These are phyloP conservation scores for Micractinium sp. DNA, from an alignment of 139 green algal genomes.

Conservation along the genomic window DNA sequence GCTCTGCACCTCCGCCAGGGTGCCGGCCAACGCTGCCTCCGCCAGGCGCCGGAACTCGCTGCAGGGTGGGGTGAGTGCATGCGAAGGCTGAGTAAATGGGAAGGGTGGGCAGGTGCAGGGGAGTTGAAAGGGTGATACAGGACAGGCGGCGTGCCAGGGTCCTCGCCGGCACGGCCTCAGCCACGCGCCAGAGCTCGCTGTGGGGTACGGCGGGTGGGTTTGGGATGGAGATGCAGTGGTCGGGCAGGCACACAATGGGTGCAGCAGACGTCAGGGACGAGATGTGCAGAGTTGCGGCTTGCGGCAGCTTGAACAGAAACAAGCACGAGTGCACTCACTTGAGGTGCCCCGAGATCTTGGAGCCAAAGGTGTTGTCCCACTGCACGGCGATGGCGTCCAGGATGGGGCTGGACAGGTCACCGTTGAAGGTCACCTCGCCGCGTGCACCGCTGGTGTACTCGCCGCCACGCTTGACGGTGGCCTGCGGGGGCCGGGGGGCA, in stretches of 20 bases:
- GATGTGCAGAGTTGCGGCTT: too few relatives aligned
- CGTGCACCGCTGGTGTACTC: conserved; percentile 6
- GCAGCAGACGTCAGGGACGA: too few relatives aligned
- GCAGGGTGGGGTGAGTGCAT: neutral
- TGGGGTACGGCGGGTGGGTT: too few relatives aligned
- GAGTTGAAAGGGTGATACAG: neutral
- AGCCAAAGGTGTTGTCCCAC: conserved; percentile 20
- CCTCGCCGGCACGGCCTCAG: neutral
- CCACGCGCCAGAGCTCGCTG: neutral
- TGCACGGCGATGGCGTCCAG: conserved; percentile 17
- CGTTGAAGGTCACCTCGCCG: conserved; percentile 16
- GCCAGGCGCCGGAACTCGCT: neutral
- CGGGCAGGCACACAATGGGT: too few relatives aligned
- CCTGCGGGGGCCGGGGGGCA: neutral
- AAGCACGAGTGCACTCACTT: too few relatives aligned
- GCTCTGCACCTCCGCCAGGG: neutral
- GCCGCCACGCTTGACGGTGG: conserved; percentile 4
- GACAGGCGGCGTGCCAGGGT: neutral
- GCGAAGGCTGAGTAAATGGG: neutral
- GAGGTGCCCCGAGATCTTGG: neutral
- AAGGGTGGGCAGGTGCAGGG: neutral
- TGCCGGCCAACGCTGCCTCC: neutral
- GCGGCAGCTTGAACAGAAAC: too few relatives aligned
- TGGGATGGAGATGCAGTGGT: too few relatives aligned
- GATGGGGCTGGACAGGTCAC: conserved; percentile 2